Evolutionary conservation across 495 filamentous ascomycete genomes (phyloP).

Genomic region (Penicillium paradoxum): DNA sequence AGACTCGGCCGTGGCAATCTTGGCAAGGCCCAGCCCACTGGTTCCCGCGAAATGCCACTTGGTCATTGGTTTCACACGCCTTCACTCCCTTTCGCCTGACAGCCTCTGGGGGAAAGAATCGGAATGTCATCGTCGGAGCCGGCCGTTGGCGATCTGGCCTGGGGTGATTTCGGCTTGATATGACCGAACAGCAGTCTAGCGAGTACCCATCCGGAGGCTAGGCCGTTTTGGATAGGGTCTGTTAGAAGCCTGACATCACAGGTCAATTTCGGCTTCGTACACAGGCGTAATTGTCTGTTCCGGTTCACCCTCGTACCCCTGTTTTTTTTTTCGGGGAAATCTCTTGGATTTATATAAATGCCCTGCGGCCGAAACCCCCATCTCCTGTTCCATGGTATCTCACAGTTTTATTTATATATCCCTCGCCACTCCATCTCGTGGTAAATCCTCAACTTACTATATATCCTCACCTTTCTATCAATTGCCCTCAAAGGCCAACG

Average conservation of each 20-base stretch:
- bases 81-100: neutral
- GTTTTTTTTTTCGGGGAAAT: slow-evolving; percentile 1
- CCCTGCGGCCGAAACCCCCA: slow-evolving; percentile 3
- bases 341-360: slow-evolving; percentile 14
- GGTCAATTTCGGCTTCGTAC: slow-evolving; percentile 15
- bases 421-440: neutral
- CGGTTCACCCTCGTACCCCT: slow-evolving; percentile 6
- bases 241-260: slow-evolving; percentile 18
- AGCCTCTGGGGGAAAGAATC: neutral
- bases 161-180: slow-evolving; percentile 32
- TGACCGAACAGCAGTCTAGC: slow-evolving; percentile 15
- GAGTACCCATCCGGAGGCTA: neutral
- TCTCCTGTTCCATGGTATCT: slow-evolving; percentile 1
- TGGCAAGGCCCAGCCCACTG: slow-evolving; percentile 12
- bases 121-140: slow-evolving; percentile 27
- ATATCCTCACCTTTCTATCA: slow-evolving; percentile 2
- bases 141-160: slow-evolving; percentile 26
- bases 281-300: slow-evolving; percentile 16
- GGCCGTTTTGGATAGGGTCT: neutral
- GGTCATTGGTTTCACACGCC: slow-evolving; percentile 23
- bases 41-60: slow-evolving; percentile 6
- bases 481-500: slow-evolving; percentile 1
- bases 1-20: slow-evolving; percentile 28
- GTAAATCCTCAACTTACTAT: neutral
- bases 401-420: neutral